These are phyloP conservation scores for Pleurotus pulmonarius DNA, from an alignment of 768 basidiomycete genomes.

Conservation along the genomic window DNA sequence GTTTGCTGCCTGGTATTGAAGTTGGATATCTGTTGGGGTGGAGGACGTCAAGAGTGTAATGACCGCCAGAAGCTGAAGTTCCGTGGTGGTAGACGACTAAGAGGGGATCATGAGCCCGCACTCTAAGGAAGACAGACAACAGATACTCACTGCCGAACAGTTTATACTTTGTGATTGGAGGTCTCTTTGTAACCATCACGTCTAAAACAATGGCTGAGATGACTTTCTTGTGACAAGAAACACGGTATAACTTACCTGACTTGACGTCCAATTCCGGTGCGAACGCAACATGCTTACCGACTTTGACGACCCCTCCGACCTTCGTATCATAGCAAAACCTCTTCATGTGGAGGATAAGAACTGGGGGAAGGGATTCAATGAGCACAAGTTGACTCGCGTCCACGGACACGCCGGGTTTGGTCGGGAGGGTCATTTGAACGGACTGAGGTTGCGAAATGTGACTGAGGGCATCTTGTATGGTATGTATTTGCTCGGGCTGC, in stretches of 20 bases:
- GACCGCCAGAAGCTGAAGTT: slow-evolving; percentile 83
- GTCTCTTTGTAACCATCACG: slow-evolving; percentile 50
- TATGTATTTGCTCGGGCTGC: slow-evolving; percentile 69
- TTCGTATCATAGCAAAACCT: slow-evolving; percentile 82
- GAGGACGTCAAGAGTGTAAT: slow-evolving; percentile 91
- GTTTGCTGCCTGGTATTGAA: slow-evolving; percentile 25
- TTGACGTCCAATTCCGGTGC: slow-evolving; percentile 75
- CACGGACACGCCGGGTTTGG: slow-evolving; percentile 51
- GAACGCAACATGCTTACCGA: slow-evolving; percentile 78
- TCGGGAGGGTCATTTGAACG: slow-evolving; percentile 66
- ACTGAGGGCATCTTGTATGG: slow-evolving; percentile 79
- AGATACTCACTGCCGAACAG: slow-evolving; percentile 72
- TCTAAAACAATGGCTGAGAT: slow-evolving; percentile 31
- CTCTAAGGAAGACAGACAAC: not conserved
- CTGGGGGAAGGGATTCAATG: slow-evolving; percentile 79
- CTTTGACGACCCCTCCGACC: slow-evolving; percentile 79
- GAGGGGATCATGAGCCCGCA: not conserved
- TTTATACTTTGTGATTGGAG: slow-evolving; percentile 59
- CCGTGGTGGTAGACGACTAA: slow-evolving; percentile 93
- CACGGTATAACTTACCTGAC: slow-evolving; percentile 39
- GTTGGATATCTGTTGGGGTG: slow-evolving; percentile 61
- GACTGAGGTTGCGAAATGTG: slow-evolving; percentile 76
- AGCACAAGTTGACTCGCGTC: slow-evolving; percentile 65
- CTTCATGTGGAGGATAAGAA: slow-evolving; percentile 87
- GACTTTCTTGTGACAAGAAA: slow-evolving; percentile 2